Conservation (phyloP, 257 asterid species). For the Solanum tarijense region DNA sequence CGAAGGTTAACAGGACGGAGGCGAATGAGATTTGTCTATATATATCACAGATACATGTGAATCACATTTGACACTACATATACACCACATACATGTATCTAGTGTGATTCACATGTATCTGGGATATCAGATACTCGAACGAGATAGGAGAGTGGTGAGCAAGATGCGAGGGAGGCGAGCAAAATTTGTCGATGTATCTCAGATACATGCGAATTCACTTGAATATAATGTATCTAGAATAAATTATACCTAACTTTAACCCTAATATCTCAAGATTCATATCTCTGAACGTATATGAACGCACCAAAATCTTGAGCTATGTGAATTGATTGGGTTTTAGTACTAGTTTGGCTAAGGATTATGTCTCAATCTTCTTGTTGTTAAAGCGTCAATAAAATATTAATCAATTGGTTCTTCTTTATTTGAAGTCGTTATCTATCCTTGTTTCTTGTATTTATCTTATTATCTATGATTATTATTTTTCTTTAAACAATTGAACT, state of each 20-base stretch:
- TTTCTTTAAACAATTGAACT: background rate
- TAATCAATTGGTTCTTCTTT: background rate
- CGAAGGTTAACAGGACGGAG: background rate
- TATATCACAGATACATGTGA: background rate
- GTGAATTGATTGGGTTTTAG: background rate
- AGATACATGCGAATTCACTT: too few relatives aligned
- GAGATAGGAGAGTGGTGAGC: background rate
- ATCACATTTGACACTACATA: background rate
- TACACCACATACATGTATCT: background rate
- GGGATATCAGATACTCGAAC: background rate
- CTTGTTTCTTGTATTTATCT: background rate
- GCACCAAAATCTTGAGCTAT: background rate
- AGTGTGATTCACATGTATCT: background rate
- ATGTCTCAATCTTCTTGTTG: background rate
- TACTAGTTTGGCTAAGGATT: background rate
- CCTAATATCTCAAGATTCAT: too few relatives aligned
- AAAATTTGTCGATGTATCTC: too few relatives aligned
- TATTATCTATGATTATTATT: background rate
- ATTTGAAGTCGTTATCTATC: background rate
- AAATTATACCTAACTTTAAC: too few relatives aligned
- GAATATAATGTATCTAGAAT: too few relatives aligned
- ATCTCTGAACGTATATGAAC: background rate
- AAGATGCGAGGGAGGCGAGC: background rate
- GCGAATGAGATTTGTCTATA: too few relatives aligned
- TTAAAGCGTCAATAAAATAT: background rate